Percentiles rank a stretch among this genome's conserved stretches.
Evolutionary conservation across 306 rosid genomes (phyloP).

Genomic region (cucumber (Cucumis sativus)): Cucumber_9930_V3 NC_026656.2:8886501-8887000

Average conservation of each 20-base stretch:
- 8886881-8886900: slow-evolving; percentile 90
- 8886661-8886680: background rate
- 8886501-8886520: slow-evolving; percentile 49
- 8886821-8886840: background rate
- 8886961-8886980: slow-evolving; percentile 64
- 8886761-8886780: no score
- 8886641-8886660: background rate
- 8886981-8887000: slow-evolving; percentile 32
- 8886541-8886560: slow-evolving; percentile 81
- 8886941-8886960: slow-evolving; percentile 76
- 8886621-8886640: background rate
- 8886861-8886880: slow-evolving; percentile 93
- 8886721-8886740: background rate
- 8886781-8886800: background rate
- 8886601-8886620: background rate
- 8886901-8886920: slow-evolving; percentile 76
- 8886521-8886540: slow-evolving; percentile 92
- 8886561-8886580: slow-evolving; percentile 11
- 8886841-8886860: slow-evolving; percentile 23
- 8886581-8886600: background rate
- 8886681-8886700: background rate
- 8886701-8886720: background rate
- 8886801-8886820: background rate
- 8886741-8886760: no score
- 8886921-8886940: slow-evolving; percentile 86